Evolutionary conservation across 2,329 filamentous ascomycete genomes (phyloP).

Genomic region (Botrytis byssoidea): DNA sequence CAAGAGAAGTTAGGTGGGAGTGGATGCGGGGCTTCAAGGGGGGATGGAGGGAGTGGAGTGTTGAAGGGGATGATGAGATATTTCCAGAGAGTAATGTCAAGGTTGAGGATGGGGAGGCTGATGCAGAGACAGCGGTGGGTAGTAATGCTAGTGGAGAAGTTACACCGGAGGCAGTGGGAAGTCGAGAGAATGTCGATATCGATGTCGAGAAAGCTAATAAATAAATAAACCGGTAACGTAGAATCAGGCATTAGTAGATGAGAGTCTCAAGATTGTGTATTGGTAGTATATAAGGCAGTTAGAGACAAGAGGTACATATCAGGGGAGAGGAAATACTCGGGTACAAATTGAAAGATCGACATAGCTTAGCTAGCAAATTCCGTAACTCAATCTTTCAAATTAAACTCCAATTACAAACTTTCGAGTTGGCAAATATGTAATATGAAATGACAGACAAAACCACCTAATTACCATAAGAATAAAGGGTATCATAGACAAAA

Average conservation of each 20-base stretch:
- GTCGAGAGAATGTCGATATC: not conserved
- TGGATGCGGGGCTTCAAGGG: conserved; percentile 17
- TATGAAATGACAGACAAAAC: no score
- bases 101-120: not conserved
- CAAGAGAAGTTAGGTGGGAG: not conserved
- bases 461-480: not conserved
- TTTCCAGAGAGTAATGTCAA: not conserved
- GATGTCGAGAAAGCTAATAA: not conserved
- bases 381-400: not conserved
- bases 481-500: not conserved
- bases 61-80: conserved; percentile 1
- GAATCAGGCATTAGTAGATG: not conserved
- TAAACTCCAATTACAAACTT: not conserved
- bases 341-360: not conserved
- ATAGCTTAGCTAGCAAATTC: not conserved
- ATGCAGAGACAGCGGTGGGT: not conserved
- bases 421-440: not conserved
- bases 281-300: not conserved
- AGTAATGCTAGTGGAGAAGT: not conserved
- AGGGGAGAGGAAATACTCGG: not conserved
- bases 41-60: conserved; percentile 10
- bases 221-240: not conserved
- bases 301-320: not conserved
- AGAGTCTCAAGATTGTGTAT: not conserved
- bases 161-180: not conserved